phyloP scores from a whole-genome alignment of 179 eudicot species.

The Silene noctiflora region DNA sequence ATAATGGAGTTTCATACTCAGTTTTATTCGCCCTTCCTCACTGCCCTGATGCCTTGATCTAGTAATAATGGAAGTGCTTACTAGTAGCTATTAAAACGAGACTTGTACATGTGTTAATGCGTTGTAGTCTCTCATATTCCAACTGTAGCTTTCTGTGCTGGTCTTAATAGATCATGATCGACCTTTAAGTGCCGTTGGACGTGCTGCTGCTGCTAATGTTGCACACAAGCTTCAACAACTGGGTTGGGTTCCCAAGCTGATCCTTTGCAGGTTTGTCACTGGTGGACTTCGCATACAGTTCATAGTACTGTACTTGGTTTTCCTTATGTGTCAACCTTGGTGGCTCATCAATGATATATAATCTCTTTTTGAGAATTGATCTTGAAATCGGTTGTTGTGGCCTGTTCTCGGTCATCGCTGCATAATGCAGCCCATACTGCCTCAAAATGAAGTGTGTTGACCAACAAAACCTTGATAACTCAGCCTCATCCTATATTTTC shows the following conservation, averaged over 20 bases:
- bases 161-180: conserved; percentile 76
- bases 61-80: too few species aligned
- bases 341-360: background rate
- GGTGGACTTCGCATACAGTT: background rate
- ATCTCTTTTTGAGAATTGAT: too few species aligned
- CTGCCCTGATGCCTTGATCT: too few species aligned
- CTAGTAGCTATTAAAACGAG: background rate
- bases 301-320: background rate
- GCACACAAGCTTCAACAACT: conserved; percentile 61
- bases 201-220: conserved; percentile 67
- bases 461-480: too few species aligned
- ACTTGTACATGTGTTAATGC: background rate
- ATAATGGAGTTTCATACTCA: too few species aligned
- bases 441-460: too few species aligned
- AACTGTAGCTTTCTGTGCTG: conserved; percentile 13
- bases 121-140: conserved; percentile 3
- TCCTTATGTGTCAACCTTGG: too few species aligned
- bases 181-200: conserved; percentile 76
- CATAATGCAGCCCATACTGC: too few species aligned
- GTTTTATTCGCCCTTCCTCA: too few species aligned
- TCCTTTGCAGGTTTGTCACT: conserved; percentile 64
- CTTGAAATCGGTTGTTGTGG: too few species aligned
- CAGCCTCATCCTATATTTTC: too few species aligned
- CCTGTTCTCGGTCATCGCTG: too few species aligned
- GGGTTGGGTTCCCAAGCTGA: conserved; percentile 88